phyloP scores from a whole-genome alignment of 2,329 filamentous ascomycete genomes.

The Trichoderma sp. region DNA sequence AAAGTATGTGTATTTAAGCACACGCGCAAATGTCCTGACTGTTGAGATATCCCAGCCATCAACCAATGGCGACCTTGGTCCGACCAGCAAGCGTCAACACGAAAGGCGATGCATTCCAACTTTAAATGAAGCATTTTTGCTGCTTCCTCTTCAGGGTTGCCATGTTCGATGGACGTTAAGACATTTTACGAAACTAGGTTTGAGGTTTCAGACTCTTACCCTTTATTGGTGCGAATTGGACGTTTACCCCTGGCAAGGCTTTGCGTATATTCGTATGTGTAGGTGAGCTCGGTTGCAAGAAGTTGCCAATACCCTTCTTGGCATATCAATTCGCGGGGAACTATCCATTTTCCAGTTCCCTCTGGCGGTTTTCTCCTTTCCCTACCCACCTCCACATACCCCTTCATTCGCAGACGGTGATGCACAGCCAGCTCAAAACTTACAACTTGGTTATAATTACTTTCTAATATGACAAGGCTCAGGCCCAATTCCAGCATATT shows the following conservation, averaged over 20 bases:
- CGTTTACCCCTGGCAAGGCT: neutral
- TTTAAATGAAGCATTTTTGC: constrained; percentile 17
- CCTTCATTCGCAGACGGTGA: neutral
- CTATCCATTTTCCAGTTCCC: neutral
- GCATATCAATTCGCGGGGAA: neutral
- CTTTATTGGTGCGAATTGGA: neutral
- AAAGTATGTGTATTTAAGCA: constrained; percentile 14
- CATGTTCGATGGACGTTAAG: neutral
- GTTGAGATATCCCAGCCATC: neutral
- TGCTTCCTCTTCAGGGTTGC: constrained; percentile 1
- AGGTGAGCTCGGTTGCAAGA: neutral
- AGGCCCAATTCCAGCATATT: neutral
- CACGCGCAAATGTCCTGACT: neutral
- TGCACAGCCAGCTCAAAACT: neutral
- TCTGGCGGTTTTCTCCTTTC: neutral
- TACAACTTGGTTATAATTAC: neutral
- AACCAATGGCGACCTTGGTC: neutral
- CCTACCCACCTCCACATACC: neutral
- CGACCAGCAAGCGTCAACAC: neutral
- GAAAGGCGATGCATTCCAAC: constrained; percentile 9
- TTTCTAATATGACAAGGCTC: neutral
- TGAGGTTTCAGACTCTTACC: neutral
- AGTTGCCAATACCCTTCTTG: neutral
- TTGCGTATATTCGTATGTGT: neutral
- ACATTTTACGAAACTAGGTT: neutral